Conservation (phyloP, 306 rosid genomes). For the Astragalus membranaceus region DNA sequence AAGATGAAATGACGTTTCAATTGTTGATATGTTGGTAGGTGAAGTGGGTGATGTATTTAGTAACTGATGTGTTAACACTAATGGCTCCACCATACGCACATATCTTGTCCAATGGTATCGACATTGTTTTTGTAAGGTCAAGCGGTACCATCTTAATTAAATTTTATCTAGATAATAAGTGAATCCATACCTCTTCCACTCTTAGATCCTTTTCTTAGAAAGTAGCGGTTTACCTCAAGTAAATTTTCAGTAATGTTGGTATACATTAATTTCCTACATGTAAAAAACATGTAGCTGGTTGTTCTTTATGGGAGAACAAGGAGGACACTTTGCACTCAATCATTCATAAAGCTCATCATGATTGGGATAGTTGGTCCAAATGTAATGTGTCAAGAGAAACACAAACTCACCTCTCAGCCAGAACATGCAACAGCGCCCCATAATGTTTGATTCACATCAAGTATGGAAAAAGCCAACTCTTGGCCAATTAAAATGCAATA, state of each 20-base stretch:
- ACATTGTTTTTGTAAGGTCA: background rate
- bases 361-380: too few relatives aligned
- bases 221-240: background rate
- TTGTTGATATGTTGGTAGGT: constrained; percentile 31
- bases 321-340: too few relatives aligned
- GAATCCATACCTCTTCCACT: background rate
- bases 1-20: constrained; percentile 29
- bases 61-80: constrained; percentile 14
- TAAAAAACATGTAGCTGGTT: background rate
- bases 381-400: too few relatives aligned
- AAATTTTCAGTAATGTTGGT: background rate
- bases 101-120: background rate
- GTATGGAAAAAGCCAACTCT: too few relatives aligned
- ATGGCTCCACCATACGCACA: constrained; percentile 3
- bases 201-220: constrained; percentile 12
- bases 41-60: constrained; percentile 23
- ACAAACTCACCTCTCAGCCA: too few relatives aligned
- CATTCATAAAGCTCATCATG: too few relatives aligned
- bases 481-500: too few relatives aligned
- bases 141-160: constrained; percentile 5
- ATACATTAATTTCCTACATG: too few relatives aligned
- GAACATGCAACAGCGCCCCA: too few relatives aligned
- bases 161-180: background rate
- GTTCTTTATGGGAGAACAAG: too few relatives aligned
- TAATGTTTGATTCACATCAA: too few relatives aligned